A percentile compares a stretch with the other conserved stretches of the same genome.
Evolutionary conservation across 257 asterid species (phyloP).

Genomic region (Paraleonurus japonicus): DNA sequence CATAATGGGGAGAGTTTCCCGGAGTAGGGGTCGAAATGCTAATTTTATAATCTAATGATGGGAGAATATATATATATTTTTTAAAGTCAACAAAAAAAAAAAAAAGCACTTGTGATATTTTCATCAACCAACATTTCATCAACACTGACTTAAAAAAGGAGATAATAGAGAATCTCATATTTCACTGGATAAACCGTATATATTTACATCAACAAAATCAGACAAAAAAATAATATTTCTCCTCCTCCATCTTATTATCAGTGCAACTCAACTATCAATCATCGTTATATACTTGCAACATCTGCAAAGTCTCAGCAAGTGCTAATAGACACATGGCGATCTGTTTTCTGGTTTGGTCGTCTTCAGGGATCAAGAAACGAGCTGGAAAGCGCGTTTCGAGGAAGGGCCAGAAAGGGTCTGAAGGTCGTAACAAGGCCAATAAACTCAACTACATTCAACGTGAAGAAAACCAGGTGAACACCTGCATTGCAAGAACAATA

Average conservation of each 20-base stretch:
- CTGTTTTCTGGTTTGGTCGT: not conserved
- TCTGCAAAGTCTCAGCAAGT: too few species aligned
- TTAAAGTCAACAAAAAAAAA: too few species aligned
- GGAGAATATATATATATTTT: too few species aligned
- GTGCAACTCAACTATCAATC: too few species aligned
- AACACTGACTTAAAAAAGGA: not conserved
- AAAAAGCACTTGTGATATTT: too few species aligned
- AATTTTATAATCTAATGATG: too few species aligned
- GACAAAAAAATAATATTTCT: not conserved
- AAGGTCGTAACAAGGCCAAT: conserved; percentile 53
- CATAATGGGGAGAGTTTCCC: too few species aligned
- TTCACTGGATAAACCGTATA: not conserved
- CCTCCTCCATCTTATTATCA: not conserved
- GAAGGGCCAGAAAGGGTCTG: conserved; percentile 45
- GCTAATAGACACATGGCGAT: too few species aligned
- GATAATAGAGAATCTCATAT: not conserved
- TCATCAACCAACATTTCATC: not conserved
- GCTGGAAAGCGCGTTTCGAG: conserved; percentile 10
- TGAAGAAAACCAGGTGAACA: conserved; percentile 62
- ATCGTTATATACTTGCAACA: too few species aligned
- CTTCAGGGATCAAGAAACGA: conserved; percentile 13
- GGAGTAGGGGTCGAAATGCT: too few species aligned
- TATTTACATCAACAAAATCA: not conserved
- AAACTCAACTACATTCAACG: conserved; percentile 54
- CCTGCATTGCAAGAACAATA: conserved; percentile 44